phyloP scores from a whole-genome alignment of 139 green algal species.

The Volvox africanus region DNA sequence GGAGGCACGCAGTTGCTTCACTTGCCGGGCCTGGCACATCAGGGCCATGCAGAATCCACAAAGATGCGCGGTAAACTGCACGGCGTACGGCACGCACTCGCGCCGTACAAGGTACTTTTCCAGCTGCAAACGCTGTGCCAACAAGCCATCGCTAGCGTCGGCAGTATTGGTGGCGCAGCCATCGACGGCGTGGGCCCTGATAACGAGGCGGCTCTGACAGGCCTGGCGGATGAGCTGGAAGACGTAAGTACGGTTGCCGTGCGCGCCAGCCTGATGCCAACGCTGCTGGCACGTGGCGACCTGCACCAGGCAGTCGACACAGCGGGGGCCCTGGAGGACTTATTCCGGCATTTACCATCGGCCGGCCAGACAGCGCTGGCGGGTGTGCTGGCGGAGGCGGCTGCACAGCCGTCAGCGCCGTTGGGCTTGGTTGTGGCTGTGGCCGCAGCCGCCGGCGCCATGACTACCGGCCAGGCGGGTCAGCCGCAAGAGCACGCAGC shows the following conservation, averaged over 20 bases:
- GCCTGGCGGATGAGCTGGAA: constrained; percentile 8
- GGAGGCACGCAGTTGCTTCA: background rate
- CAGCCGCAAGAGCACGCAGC: background rate
- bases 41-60: constrained; percentile 5
- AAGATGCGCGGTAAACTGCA: constrained; percentile 27
- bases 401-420: constrained; percentile 36
- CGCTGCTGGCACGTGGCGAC: constrained; percentile 26
- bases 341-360: constrained; percentile 20
- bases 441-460: constrained; percentile 30
- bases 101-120: constrained; percentile 35
- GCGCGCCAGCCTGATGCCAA: constrained; percentile 18
- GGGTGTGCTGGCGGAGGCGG: constrained; percentile 33
- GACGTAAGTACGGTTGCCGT: constrained; percentile 15
- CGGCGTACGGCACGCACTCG: background rate
- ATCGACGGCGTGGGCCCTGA: no score
- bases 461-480: background rate
- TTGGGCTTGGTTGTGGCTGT: constrained; percentile 37
- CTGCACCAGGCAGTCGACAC: constrained; percentile 41
- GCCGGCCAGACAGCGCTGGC: constrained; percentile 30
- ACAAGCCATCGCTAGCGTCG: background rate
- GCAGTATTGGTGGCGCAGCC: background rate
- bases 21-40: background rate
- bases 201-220: background rate
- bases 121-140: constrained; percentile 25
- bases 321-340: constrained; percentile 36